Evolutionary conservation across 768 basidiomycete genomes (phyloP).

Genomic region (Russula virescens): DNA sequence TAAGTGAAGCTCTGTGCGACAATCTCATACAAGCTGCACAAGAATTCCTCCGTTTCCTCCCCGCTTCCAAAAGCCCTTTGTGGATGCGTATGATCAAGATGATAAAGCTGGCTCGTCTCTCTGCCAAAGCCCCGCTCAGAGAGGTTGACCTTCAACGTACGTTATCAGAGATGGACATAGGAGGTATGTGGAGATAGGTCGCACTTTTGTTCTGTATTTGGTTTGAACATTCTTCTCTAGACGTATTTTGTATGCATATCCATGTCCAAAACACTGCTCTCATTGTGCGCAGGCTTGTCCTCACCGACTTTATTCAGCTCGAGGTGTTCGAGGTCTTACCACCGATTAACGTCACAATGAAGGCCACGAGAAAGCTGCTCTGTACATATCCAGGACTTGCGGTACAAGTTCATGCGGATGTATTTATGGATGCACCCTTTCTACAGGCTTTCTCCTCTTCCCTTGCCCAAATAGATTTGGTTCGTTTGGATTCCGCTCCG

Average conservation of each 20-base stretch:
- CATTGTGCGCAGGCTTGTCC: neutral
- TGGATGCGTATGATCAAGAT: constrained; percentile 2
- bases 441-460: constrained; percentile 35
- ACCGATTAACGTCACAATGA: constrained; percentile 34
- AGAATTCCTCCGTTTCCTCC: neutral
- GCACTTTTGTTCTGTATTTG: no score
- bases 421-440: constrained; percentile 31
- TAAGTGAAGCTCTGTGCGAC: neutral
- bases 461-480: constrained; percentile 33
- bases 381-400: constrained; percentile 43
- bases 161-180: neutral
- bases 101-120: neutral
- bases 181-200: neutral
- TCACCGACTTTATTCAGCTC: neutral
- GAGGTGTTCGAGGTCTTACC: constrained; percentile 44
- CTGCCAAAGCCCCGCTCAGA: neutral
- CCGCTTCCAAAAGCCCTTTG: neutral
- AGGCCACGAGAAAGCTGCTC: constrained; percentile 37
- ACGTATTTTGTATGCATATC: constrained; percentile 1
- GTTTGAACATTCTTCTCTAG: neutral
- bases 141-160: neutral
- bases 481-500: constrained; percentile 32
- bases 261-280: constrained; percentile 1
- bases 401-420: constrained; percentile 31
- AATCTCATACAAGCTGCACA: neutral